Conservation (phyloP, 1,284 basidiomycete genomes). For the Paramarasmius palmivorus region DNA sequence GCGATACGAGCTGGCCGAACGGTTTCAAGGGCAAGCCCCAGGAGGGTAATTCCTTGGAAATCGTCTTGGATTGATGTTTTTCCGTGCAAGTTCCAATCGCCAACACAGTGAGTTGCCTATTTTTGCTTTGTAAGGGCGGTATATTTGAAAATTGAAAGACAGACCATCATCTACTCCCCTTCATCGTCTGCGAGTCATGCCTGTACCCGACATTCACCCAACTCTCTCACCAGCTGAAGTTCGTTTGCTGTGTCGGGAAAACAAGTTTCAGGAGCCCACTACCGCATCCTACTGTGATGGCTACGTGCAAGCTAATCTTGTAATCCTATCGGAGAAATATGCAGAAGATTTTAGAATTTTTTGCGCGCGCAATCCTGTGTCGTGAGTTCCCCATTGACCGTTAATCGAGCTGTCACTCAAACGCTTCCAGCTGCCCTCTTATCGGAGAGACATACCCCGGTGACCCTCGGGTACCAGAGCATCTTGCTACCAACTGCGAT, state of each 20-base stretch:
- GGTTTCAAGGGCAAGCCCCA: no score
- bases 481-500: slow-evolving; percentile 1
- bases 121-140: no score
- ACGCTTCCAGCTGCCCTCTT: neutral
- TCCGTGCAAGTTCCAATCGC: no score
- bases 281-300: neutral
- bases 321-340: slow-evolving; percentile 1
- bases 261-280: slow-evolving; percentile 1
- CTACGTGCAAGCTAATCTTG: neutral
- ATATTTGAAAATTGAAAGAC: no score
- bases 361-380: neutral
- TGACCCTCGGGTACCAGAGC: neutral
- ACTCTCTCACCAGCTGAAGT: neutral
- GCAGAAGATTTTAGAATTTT: neutral
- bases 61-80: no score
- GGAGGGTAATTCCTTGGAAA: no score
- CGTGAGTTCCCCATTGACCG: neutral
- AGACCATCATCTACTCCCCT: neutral
- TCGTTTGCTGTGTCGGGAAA: neutral
- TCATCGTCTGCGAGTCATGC: neutral
- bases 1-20: no score
- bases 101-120: no score
- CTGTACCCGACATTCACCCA: neutral
- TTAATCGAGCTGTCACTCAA: neutral
- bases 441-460: neutral